A percentile compares a stretch with the other conserved stretches of the same genome.
Conservation (phyloP, 2,329 filamentous ascomycete genomes). For the Fusarium hainanense region DNA sequence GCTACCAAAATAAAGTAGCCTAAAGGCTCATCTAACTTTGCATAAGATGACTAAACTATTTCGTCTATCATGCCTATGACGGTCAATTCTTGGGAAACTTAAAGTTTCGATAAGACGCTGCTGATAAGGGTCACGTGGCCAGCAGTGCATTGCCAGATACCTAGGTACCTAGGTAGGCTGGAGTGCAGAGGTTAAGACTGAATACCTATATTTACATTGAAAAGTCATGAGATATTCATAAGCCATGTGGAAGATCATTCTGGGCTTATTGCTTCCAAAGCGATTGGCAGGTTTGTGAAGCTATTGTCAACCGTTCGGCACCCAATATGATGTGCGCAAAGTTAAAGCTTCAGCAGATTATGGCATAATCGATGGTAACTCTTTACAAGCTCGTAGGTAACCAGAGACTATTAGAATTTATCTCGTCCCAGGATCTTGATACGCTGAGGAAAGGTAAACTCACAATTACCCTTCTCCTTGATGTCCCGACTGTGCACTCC, state of each 20-base stretch:
- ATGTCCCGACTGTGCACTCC: too few species aligned
- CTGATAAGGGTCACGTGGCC: background rate
- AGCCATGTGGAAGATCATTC: background rate
- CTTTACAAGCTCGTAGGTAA: background rate
- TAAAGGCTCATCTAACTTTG: too few species aligned
- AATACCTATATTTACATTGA: background rate
- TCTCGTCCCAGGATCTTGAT: background rate
- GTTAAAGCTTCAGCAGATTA: background rate
- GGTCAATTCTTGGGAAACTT: background rate
- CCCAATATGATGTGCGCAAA: background rate
- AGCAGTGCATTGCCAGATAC: background rate
- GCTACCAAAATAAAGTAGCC: too few species aligned
- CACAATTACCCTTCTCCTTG: background rate
- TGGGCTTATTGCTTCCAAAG: background rate
- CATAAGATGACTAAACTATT: background rate
- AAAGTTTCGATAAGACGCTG: background rate
- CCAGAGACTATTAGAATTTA: background rate
- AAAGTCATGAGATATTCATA: background rate
- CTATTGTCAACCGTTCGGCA: background rate
- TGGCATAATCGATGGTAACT: background rate
- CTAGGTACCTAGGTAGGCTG: background rate
- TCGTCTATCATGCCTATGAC: background rate
- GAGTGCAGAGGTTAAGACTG: background rate
- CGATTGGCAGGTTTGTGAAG: background rate
- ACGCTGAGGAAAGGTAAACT: background rate